phyloP scores from a whole-genome alignment of 306 rosid species.

The Vicia faba region DNA sequence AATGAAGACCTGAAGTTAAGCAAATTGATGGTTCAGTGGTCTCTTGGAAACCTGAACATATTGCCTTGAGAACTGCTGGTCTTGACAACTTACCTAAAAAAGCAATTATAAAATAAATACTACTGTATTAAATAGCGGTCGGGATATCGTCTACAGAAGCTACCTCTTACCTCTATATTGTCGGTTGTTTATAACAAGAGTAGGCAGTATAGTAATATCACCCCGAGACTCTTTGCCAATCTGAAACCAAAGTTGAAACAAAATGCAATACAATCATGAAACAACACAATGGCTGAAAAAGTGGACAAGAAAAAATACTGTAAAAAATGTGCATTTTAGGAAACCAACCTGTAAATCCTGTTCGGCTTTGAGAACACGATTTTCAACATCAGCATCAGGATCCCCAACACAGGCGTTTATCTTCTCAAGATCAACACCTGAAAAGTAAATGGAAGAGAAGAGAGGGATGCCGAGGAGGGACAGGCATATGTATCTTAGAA shows the following conservation, averaged over 20 bases:
- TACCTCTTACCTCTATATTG: constrained; percentile 77
- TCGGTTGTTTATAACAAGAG: constrained; percentile 87
- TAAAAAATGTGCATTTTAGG: background rate
- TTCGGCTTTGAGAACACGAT: constrained; percentile 81
- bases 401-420: constrained; percentile 82
- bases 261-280: constrained; percentile 19
- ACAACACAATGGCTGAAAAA: constrained; percentile 23
- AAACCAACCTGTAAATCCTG: constrained; percentile 80
- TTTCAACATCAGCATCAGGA: constrained; percentile 66
- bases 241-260: constrained; percentile 50
- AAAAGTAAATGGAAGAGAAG: constrained; percentile 34
- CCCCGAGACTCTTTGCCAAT: constrained; percentile 91
- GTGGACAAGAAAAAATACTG: constrained; percentile 16
- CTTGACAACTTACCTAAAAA: constrained; percentile 78
- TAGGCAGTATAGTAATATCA: constrained; percentile 94
- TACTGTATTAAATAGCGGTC: background rate
- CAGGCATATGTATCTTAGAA: no score
- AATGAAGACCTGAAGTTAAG: constrained; percentile 69
- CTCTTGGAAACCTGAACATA: constrained; percentile 87
- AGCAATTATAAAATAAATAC: constrained; percentile 10
- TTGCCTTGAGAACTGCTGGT: constrained; percentile 88
- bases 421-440: constrained; percentile 74
- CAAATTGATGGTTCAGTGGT: constrained; percentile 91
- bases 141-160: constrained; percentile 12
- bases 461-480: background rate